phyloP scores from a whole-genome alignment of 352 stramenopile species.

The Blastocystis sp. region DNA sequence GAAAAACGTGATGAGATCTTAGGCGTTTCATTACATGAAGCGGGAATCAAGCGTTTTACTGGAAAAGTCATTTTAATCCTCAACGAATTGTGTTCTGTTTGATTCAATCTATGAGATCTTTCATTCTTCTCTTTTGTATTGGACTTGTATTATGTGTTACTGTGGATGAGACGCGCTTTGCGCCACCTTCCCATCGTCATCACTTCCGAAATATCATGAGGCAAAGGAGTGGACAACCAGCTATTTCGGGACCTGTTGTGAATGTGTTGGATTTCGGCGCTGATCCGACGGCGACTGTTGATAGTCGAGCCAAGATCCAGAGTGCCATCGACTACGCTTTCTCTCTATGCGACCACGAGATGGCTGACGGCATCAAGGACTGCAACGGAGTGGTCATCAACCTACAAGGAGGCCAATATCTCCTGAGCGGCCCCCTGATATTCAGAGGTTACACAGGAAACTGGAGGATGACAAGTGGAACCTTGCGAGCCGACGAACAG shows the following conservation, averaged over 20 bases:
- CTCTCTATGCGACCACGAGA: not conserved
- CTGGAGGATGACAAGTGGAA: slow-evolving; percentile 2
- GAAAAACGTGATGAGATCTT: not conserved
- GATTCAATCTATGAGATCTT: not conserved
- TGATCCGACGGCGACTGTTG: not conserved
- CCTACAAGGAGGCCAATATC: slow-evolving; percentile 5
- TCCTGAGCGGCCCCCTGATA: not conserved
- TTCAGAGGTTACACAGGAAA: not conserved
- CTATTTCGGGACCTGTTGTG: not conserved
- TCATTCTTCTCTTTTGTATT: not conserved
- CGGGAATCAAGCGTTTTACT: not conserved
- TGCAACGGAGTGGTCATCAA: not conserved
- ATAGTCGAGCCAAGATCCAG: not conserved
- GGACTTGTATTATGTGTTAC: not conserved
- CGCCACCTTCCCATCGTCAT: not conserved
- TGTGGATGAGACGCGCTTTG: not conserved
- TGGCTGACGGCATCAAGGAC: slow-evolving; percentile 8
- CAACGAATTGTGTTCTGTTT: not conserved
- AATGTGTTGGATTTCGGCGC: not conserved
- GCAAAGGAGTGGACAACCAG: not conserved
- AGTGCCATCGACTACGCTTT: not conserved
- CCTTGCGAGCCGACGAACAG: not conserved
- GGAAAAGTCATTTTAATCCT: not conserved
- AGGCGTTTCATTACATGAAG: not conserved
- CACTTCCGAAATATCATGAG: not conserved